A percentile compares a stretch with the other conserved stretches of the same genome.
Evolutionary conservation across 148 eudicot genomes (phyloP).

Genomic region (Hydrangea macrophylla): DNA sequence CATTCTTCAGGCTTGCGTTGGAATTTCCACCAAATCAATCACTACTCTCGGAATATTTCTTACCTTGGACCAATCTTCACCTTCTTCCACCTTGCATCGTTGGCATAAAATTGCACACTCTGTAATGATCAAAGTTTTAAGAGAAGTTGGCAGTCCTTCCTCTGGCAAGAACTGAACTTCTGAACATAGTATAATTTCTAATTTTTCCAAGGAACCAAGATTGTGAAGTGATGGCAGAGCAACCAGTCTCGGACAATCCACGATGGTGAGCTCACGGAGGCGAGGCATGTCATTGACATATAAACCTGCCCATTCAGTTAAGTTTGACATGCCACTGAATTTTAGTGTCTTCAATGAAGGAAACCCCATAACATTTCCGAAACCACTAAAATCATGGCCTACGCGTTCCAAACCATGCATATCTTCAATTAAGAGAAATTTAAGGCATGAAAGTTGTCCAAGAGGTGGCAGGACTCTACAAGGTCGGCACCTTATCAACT

Average conservation of each 20-base stretch:
- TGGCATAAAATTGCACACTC: neutral
- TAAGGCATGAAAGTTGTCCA: conserved; percentile 9
- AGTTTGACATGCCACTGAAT: conserved; percentile 7
- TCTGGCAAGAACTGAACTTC: neutral
- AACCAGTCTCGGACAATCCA: neutral
- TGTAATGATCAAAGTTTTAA: neutral
- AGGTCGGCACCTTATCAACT: neutral
- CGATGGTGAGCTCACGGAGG: neutral
- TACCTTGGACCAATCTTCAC: neutral
- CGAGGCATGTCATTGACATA: conserved; percentile 8
- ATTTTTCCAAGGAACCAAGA: neutral
- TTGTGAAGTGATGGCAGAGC: conserved; percentile 4
- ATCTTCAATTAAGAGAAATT: neutral
- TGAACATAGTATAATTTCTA: conserved; percentile 2
- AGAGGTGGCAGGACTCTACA: conserved; percentile 13
- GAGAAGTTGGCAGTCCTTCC: neutral
- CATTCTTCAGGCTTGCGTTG: neutral
- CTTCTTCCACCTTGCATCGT: neutral
- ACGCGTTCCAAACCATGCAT: neutral
- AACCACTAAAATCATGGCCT: conserved; percentile 2
- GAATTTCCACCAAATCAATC: neutral
- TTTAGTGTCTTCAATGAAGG: conserved; percentile 1
- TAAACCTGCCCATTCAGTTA: conserved; percentile 5
- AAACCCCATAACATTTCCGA: conserved; percentile 5
- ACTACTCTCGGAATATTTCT: neutral